Percentiles rank a stretch among this genome's conserved stretches.
Conservation (phyloP, 495 filamentous ascomycete species). For the Hypoxylon fuscum region DNA sequence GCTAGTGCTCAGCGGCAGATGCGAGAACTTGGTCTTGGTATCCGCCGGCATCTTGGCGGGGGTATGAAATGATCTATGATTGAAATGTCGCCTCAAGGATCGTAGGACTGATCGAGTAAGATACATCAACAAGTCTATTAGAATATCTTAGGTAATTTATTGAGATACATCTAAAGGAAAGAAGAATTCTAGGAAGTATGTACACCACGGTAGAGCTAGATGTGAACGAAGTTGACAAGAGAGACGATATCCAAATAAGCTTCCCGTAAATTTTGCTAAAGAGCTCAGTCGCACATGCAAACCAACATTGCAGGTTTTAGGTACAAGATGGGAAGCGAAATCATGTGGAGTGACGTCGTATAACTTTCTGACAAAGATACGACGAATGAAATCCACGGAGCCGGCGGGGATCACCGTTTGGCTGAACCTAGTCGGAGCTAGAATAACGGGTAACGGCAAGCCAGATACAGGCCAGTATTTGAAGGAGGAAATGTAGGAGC, state of each 20-base stretch:
- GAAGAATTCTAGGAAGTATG: background rate
- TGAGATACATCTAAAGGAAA: background rate
- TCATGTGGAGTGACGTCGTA: slow-evolving; percentile 31
- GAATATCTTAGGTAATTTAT: background rate
- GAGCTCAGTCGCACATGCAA: slow-evolving; percentile 25
- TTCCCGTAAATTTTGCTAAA: slow-evolving; percentile 13
- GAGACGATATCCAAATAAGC: slow-evolving; percentile 3
- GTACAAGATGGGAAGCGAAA: slow-evolving; percentile 7
- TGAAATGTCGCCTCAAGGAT: slow-evolving; percentile 26
- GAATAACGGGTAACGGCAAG: too few species aligned
- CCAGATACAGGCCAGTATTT: background rate
- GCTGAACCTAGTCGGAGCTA: slow-evolving; percentile 16
- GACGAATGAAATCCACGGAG: slow-evolving; percentile 20
- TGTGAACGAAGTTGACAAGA: background rate
- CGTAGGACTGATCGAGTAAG: slow-evolving; percentile 28
- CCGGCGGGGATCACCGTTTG: slow-evolving; percentile 19
- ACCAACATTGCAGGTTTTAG: slow-evolving; percentile 5
- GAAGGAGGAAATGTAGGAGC: slow-evolving; percentile 57
- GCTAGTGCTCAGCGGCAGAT: slow-evolving; percentile 69
- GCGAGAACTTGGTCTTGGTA: slow-evolving; percentile 58
- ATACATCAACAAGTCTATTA: slow-evolving; percentile 30
- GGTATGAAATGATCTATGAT: slow-evolving; percentile 23
- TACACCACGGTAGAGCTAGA: background rate
- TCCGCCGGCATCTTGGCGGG: slow-evolving; percentile 38
- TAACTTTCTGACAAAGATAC: slow-evolving; percentile 8